Evolutionary conservation across 169 alveolate genomes (phyloP).

Genomic region (Plasmodium relictum): DNA sequence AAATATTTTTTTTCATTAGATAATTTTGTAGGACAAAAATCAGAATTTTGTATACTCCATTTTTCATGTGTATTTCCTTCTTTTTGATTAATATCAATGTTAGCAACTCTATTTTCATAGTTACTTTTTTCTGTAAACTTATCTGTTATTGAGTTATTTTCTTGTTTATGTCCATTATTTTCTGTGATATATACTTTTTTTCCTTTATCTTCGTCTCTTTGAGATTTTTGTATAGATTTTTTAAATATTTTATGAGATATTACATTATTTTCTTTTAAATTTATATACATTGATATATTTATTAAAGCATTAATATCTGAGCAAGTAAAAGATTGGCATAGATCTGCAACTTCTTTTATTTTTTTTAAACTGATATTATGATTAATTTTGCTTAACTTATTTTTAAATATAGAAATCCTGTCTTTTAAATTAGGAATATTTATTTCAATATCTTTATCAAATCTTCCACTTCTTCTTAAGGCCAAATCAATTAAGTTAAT

Average conservation of each 20-base stretch:
- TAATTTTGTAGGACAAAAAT: not conserved
- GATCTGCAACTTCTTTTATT: conserved; percentile 78
- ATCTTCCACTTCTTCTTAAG: conserved; percentile 96
- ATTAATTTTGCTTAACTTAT: conserved; percentile 78
- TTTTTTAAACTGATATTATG: conserved; percentile 79
- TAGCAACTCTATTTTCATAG: not conserved
- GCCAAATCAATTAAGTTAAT: conserved; percentile 93
- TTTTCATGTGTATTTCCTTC: not conserved
- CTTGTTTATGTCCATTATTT: not conserved
- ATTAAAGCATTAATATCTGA: conserved; percentile 89
- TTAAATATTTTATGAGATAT: conserved; percentile 31
- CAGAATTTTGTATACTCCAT: not conserved
- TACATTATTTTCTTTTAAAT: conserved; percentile 27
- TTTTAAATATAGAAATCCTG: conserved; percentile 91
- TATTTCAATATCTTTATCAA: conserved; percentile 96
- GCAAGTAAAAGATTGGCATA: conserved; percentile 91
- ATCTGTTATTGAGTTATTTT: not conserved
- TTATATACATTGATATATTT: conserved; percentile 78
- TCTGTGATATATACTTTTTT: not conserved
- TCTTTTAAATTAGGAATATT: conserved; percentile 94
- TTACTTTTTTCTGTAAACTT: not conserved
- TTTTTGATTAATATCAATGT: not conserved
- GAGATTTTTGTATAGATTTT: not conserved
- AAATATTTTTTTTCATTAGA: not conserved
- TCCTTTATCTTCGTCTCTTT: not conserved